Conservation (phyloP, 148 eudicot species). For the Silene latifolia region DNA sequence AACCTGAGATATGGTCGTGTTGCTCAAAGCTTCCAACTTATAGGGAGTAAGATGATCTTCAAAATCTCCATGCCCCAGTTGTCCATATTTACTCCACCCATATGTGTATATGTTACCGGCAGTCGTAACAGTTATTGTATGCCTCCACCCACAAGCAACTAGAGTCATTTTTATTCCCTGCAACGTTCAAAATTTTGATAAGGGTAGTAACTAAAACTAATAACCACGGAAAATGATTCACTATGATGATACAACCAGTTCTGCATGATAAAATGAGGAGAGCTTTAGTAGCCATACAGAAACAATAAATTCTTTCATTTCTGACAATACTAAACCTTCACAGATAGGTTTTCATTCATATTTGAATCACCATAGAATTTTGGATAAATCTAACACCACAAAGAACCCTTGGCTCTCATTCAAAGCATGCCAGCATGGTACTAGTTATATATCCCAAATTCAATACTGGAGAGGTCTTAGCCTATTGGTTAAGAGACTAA, state of each 20-base stretch:
- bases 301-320: not conserved
- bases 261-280: not conserved
- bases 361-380: too few relatives aligned
- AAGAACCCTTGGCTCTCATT: too few relatives aligned
- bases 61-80: constrained; percentile 94
- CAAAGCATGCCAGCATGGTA: not conserved
- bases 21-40: constrained; percentile 66
- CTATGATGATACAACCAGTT: constrained; percentile 1
- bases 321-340: not conserved
- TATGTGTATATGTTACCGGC: constrained; percentile 75
- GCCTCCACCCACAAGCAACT: constrained; percentile 99
- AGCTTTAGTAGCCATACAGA: not conserved
- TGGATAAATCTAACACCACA: too few relatives aligned
- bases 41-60: constrained; percentile 84
- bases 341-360: not conserved
- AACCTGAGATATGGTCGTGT: constrained; percentile 71
- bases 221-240: not conserved
- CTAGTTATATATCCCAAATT: not conserved
- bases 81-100: constrained; percentile 99
- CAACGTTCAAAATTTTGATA: not conserved
- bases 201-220: not conserved
- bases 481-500: too few relatives aligned
- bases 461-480: too few relatives aligned
- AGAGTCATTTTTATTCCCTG: constrained; percentile 74
- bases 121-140: constrained; percentile 80